Percentiles rank a stretch among this genome's conserved stretches.
These are phyloP conservation scores for Pythium sukuiense DNA, from an alignment of 352 stramenopile species.

Conservation along the genomic window DNA sequence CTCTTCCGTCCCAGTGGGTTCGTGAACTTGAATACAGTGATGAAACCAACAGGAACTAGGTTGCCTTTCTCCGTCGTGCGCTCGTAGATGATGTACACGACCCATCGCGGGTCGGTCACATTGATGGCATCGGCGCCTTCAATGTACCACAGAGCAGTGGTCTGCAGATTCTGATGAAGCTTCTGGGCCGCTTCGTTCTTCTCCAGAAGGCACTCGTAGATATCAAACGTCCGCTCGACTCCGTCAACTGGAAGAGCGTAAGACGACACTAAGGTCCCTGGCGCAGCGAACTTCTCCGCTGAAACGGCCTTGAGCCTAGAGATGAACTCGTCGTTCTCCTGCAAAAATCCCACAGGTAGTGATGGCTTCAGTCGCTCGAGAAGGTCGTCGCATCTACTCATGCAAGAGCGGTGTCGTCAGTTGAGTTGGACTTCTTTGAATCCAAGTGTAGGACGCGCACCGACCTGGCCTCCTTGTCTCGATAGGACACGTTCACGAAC, in stretches of 20 bases:
- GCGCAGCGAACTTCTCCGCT: slow-evolving; percentile 35
- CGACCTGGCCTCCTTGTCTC: slow-evolving; percentile 43
- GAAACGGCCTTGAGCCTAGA: slow-evolving; percentile 18
- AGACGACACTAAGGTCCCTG: slow-evolving; percentile 38
- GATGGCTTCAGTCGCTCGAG: slow-evolving; percentile 47
- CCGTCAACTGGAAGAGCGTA: slow-evolving; percentile 37
- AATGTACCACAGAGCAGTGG: slow-evolving; percentile 80
- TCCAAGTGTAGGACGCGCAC: slow-evolving; percentile 11
- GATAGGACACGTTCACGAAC: slow-evolving; percentile 53
- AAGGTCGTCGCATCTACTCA: slow-evolving; percentile 49
- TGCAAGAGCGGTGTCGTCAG: neutral
- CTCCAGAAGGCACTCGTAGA: slow-evolving; percentile 64
- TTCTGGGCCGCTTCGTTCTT: slow-evolving; percentile 54
- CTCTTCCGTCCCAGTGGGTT: slow-evolving; percentile 70
- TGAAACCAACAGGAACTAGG: slow-evolving; percentile 59
- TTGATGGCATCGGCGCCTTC: slow-evolving; percentile 83
- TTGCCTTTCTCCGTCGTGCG: slow-evolving; percentile 19
- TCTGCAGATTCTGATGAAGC: slow-evolving; percentile 70
- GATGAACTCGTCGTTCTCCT: slow-evolving; percentile 46
- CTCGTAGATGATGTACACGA: slow-evolving; percentile 81
- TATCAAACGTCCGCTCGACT: slow-evolving; percentile 47
- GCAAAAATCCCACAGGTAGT: slow-evolving; percentile 42
- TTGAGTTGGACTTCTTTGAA: neutral
- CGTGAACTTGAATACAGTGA: slow-evolving; percentile 85
- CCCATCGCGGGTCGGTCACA: slow-evolving; percentile 70